phyloP scores from a whole-genome alignment of 2,329 filamentous ascomycete species.

The Coniochaeta sp. region DNA sequence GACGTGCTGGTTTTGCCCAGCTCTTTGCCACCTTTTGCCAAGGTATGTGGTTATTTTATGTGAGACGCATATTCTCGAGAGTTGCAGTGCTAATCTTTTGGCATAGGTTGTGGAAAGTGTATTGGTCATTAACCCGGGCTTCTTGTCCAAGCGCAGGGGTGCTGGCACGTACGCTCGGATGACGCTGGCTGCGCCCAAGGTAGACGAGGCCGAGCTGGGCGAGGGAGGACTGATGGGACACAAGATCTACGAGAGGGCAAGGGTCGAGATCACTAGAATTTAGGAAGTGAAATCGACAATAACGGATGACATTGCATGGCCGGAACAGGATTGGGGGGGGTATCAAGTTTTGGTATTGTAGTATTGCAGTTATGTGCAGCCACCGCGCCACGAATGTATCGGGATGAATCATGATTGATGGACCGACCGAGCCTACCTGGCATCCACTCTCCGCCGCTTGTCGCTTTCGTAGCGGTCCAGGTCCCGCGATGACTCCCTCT shows the following conservation, averaged over 20 bases:
- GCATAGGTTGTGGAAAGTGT: slow-evolving; percentile 84
- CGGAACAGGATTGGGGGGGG: slow-evolving; percentile 5
- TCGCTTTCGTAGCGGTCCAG: slow-evolving; percentile 47
- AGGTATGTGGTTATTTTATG: slow-evolving; percentile 45
- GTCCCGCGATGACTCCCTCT: slow-evolving; percentile 50
- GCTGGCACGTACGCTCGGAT: slow-evolving; percentile 82
- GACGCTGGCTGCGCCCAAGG: slow-evolving; percentile 58
- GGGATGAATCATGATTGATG: slow-evolving; percentile 5
- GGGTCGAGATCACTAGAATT: slow-evolving; percentile 83
- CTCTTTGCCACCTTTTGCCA: slow-evolving; percentile 76
- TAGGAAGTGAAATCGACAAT: slow-evolving; percentile 26
- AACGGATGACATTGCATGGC: neutral
- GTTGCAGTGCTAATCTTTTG: slow-evolving; percentile 8
- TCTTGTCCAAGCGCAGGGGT: slow-evolving; percentile 73
- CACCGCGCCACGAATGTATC: neutral
- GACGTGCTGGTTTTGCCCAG: slow-evolving; percentile 82
- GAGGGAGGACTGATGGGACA: slow-evolving; percentile 57
- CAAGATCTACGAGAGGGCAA: slow-evolving; percentile 70
- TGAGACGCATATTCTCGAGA: neutral
- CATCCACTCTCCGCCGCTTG: slow-evolving; percentile 52
- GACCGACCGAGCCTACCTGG: slow-evolving; percentile 16
- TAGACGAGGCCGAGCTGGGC: slow-evolving; percentile 50
- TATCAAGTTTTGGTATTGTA: slow-evolving; percentile 7
- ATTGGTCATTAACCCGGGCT: slow-evolving; percentile 83
- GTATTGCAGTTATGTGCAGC: neutral